Conservation (phyloP, 305 asterid species). For the Plantago coronopus region DNA sequence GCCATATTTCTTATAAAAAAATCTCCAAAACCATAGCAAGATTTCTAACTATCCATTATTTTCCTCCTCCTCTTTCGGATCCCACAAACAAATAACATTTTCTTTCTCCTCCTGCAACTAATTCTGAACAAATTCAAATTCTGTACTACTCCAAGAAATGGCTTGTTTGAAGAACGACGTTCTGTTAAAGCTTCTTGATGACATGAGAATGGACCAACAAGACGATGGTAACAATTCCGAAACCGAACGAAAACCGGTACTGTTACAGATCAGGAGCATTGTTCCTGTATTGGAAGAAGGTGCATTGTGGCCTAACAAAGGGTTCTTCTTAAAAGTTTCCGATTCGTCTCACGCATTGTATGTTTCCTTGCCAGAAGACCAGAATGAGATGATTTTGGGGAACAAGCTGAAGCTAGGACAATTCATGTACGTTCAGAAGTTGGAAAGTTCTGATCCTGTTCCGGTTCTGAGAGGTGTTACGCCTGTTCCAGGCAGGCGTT, state of each 20-base stretch:
- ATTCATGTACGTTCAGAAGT: conserved; percentile 38
- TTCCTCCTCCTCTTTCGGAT: neutral
- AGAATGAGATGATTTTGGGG: conserved; percentile 61
- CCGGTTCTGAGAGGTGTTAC: conserved; percentile 54
- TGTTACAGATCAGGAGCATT: conserved; percentile 70
- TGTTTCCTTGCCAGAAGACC: conserved; percentile 53
- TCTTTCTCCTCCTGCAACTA: too few species aligned
- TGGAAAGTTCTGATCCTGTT: conserved; percentile 54
- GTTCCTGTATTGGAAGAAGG: conserved; percentile 74
- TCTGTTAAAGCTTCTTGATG: conserved; percentile 55
- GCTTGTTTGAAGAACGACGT: conserved; percentile 51
- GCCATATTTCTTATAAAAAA: too few species aligned
- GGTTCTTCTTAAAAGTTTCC: conserved; percentile 66
- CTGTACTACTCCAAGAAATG: conserved; percentile 26
- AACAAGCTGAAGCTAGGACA: conserved; percentile 67
- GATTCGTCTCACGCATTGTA: conserved; percentile 57
- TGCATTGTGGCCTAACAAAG: conserved; percentile 66
- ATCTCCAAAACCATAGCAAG: neutral
- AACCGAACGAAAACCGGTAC: conserved; percentile 35
- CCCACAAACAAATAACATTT: too few species aligned
- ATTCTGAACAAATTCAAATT: too few species aligned
- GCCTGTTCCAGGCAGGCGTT: conserved; percentile 58
- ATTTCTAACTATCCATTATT: neutral
- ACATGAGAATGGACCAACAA: conserved; percentile 33
- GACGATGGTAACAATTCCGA: conserved; percentile 4